Conservation (phyloP, 192 early-diverging fungal genomes). For the Coemansia aciculifera region DNA sequence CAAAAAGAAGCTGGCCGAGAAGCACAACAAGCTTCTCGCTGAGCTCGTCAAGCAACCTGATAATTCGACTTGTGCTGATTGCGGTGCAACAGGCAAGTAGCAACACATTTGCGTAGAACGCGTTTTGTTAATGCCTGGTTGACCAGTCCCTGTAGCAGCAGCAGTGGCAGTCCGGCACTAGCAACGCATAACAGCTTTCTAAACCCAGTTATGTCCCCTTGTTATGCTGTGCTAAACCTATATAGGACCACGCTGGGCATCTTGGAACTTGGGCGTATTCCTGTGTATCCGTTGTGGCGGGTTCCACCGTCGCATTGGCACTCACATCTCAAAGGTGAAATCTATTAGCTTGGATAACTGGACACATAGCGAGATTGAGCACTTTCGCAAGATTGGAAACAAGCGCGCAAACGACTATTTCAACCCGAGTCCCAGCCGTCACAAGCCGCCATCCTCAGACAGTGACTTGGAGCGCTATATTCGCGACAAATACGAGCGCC, state of each 20-base stretch:
- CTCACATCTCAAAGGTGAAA: constrained; percentile 90
- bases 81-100: constrained; percentile 65
- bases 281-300: constrained; percentile 91
- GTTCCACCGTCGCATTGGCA: constrained; percentile 80
- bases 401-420: constrained; percentile 66
- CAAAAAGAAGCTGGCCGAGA: constrained; percentile 66
- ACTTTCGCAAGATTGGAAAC: constrained; percentile 60
- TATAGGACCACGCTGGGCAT: constrained; percentile 84
- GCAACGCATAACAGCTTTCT: background rate
- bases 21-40: constrained; percentile 66
- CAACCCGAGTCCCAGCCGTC: constrained; percentile 68
- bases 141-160: background rate
- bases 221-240: background rate
- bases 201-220: background rate
- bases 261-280: constrained; percentile 89
- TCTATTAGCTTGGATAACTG: constrained; percentile 87
- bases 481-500: constrained; percentile 88
- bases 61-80: constrained; percentile 77
- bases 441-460: constrained; percentile 66
- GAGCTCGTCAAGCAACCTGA: constrained; percentile 68
- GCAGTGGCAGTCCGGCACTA: too few species aligned
- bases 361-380: constrained; percentile 81
- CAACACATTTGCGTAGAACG: background rate
- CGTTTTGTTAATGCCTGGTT: background rate
- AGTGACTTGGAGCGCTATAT: constrained; percentile 87